Evolutionary conservation across 306 rosid genomes (phyloP), one percentile per base, ranked within the genome.

Genomic region (Adenanthera pavonina): DNA sequence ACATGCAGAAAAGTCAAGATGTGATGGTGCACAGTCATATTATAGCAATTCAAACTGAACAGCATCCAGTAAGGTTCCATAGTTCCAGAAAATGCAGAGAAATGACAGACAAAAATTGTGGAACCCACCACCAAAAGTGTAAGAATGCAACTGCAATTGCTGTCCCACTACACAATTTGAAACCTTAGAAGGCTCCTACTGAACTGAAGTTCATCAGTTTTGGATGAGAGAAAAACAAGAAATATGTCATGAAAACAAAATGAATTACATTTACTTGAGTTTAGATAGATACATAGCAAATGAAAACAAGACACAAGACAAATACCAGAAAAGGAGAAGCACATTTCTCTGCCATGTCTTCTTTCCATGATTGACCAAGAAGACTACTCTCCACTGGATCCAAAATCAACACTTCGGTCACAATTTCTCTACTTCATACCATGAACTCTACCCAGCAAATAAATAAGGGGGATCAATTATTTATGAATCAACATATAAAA

Each of bases 361-460:
- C 61, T 56, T 80, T 49, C 53, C 44, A 76, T n/a, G 57, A 61
- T 35, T 43, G 49, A 43, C 36, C 69, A 56, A 76, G 74, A 44
- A 48, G 54, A 66, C 72, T 74, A 33, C 41, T 12, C 82, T 81
- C 78, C 62, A 75, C 87, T 84, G 1, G 79, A 75, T 81, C 25
- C 67, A 75, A 70, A 74, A 73, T 19, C 76, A 84, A 68, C 43
- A 81, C 73, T 75, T 53, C 41, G 69, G 61, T 74, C 77, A 35
- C 80, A 84, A 75, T 25, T 30, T 78, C 84, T 75, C 82, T 74
- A 68, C 65, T 70, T 60, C 82, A 81, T 61, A 71, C 70, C 76
- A 74, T 68, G 65, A 62, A 78, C 64, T 74, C 71, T 41, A 48
- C 78, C 8, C 69, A 74, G 19, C 7, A 75, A 75, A 78, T 52